Conservation (phyloP, 495 filamentous ascomycete species). For the Tricharina praecox region DNA sequence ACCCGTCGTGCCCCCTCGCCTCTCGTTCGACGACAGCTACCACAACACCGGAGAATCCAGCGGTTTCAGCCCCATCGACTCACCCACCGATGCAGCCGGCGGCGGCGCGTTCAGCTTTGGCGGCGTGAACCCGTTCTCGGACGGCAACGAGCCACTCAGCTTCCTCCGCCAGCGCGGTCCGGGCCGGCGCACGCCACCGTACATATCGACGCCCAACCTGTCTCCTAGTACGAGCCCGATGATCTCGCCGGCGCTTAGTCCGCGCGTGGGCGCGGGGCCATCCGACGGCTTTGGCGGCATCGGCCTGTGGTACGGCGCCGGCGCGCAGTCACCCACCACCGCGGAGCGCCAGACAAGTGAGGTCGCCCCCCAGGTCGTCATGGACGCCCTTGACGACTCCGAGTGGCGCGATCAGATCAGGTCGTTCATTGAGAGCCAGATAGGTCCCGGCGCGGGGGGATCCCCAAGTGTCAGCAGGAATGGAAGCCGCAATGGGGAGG, state of each 20-base stretch:
- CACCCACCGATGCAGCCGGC: slow-evolving; percentile 4
- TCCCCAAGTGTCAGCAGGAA: too few species aligned
- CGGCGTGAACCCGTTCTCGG: slow-evolving; percentile 15
- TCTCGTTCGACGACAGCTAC: slow-evolving; percentile 25
- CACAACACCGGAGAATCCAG: slow-evolving; percentile 17
- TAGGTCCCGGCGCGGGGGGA: too few species aligned
- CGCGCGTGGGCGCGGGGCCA: neutral
- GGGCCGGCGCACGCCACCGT: slow-evolving; percentile 12
- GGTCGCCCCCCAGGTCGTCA: slow-evolving; percentile 15
- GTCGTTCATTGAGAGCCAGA: slow-evolving; percentile 14
- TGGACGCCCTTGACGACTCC: slow-evolving; percentile 16
- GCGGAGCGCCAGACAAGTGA: too few species aligned
- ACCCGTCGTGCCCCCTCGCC: slow-evolving; percentile 29
- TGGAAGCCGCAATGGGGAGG: too few species aligned
- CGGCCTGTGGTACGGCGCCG: slow-evolving; percentile 1
- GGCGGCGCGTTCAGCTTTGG: slow-evolving; percentile 13
- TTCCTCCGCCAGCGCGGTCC: slow-evolving; percentile 14
- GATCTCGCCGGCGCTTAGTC: slow-evolving; percentile 12
- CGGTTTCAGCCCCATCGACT: slow-evolving; percentile 3
- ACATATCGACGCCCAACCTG: slow-evolving; percentile 11
- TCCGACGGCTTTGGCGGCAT: neutral
- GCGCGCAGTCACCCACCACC: neutral
- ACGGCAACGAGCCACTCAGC: slow-evolving; percentile 14
- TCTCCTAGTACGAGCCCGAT: slow-evolving; percentile 18
- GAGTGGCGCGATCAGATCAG: slow-evolving; percentile 25